Evolutionary conservation across 1,284 basidiomycete genomes (phyloP).

Genomic region (Fistulinella cinereoalba): DNA sequence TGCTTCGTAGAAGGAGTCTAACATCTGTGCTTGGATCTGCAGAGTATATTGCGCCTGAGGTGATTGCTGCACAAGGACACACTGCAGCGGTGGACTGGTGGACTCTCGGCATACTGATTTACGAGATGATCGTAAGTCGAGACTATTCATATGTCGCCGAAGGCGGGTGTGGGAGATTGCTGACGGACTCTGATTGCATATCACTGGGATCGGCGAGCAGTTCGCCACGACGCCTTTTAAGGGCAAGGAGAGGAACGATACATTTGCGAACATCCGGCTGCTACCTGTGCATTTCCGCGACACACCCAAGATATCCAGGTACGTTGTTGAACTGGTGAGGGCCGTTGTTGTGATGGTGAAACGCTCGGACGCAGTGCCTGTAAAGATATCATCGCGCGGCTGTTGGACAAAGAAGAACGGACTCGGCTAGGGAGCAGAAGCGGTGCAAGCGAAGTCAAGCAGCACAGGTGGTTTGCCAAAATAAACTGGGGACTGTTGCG

Average conservation of each 20-base stretch:
- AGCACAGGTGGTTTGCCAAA: slow-evolving; percentile 97
- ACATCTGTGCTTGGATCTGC: slow-evolving; percentile 26
- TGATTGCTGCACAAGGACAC: slow-evolving; percentile 96
- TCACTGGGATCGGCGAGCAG: slow-evolving; percentile 40
- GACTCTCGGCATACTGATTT: slow-evolving; percentile 98
- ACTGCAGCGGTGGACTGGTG: slow-evolving; percentile 99
- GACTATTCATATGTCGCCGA: slow-evolving; percentile 20
- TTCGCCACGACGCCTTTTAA: slow-evolving; percentile 99
- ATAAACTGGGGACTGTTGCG: slow-evolving; percentile 96
- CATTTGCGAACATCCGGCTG: slow-evolving; percentile 93
- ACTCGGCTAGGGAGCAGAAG: slow-evolving; percentile 87
- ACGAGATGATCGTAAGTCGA: slow-evolving; percentile 97
- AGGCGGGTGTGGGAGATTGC: slow-evolving; percentile 16
- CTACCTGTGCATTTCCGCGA: slow-evolving; percentile 89
- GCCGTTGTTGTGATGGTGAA: slow-evolving; percentile 8
- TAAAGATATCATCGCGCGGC: slow-evolving; percentile 84
- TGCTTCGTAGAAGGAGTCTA: slow-evolving; percentile 22
- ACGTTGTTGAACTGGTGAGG: slow-evolving; percentile 44
- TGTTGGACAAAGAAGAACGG: slow-evolving; percentile 93
- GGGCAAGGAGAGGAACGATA: slow-evolving; percentile 90
- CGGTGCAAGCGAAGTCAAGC: slow-evolving; percentile 97
- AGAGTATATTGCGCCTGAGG: slow-evolving; percentile 99
- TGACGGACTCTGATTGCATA: slow-evolving; percentile 12
- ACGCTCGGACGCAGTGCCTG: slow-evolving; percentile 54
- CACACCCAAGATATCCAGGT: slow-evolving; percentile 79